phyloP scores from a whole-genome alignment of 192 early-diverging fungal genomes.

The Jimgerdemannia lactiflua region DNA sequence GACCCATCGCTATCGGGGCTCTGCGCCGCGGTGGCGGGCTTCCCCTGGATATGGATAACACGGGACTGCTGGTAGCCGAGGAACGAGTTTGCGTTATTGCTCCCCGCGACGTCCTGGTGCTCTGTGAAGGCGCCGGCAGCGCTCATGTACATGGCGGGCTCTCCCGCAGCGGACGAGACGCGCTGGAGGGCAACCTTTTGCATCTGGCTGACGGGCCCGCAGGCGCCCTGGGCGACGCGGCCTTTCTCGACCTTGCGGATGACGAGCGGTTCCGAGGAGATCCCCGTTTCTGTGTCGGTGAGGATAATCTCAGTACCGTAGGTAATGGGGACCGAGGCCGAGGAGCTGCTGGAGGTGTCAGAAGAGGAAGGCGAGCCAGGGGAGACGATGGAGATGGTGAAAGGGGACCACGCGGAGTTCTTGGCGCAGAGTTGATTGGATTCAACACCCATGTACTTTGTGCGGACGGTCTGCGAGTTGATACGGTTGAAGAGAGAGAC shows the following conservation, averaged over 20 bases:
- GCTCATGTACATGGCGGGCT: constrained; percentile 19
- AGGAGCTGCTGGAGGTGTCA: not conserved
- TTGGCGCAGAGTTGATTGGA: constrained; percentile 55
- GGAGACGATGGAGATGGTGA: constrained; percentile 46
- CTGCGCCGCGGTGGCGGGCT: not conserved
- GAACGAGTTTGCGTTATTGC: not conserved
- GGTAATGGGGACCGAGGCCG: constrained; percentile 39
- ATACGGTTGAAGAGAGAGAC: constrained; percentile 90
- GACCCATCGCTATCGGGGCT: not conserved
- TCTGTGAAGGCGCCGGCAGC: constrained; percentile 27
- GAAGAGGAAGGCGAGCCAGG: constrained; percentile 1
- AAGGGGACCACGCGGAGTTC: constrained; percentile 60
- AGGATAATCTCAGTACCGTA: constrained; percentile 77
- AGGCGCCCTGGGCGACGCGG: constrained; percentile 55
- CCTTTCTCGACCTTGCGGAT: constrained; percentile 81
- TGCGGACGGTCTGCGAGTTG: constrained; percentile 88
- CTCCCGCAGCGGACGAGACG: constrained; percentile 22
- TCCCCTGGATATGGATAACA: not conserved
- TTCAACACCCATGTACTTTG: constrained; percentile 76
- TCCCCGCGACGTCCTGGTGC: not conserved
- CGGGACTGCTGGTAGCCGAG: not conserved
- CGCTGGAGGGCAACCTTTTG: constrained; percentile 74
- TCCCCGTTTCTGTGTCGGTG: constrained; percentile 58
- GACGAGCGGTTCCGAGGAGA: constrained; percentile 65
- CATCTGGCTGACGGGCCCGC: constrained; percentile 80